Evolutionary conservation across 2,329 filamentous ascomycete genomes (phyloP), one percentile per base, ranked within the genome.

Genomic region (Sarocladium kiliense): DNA sequence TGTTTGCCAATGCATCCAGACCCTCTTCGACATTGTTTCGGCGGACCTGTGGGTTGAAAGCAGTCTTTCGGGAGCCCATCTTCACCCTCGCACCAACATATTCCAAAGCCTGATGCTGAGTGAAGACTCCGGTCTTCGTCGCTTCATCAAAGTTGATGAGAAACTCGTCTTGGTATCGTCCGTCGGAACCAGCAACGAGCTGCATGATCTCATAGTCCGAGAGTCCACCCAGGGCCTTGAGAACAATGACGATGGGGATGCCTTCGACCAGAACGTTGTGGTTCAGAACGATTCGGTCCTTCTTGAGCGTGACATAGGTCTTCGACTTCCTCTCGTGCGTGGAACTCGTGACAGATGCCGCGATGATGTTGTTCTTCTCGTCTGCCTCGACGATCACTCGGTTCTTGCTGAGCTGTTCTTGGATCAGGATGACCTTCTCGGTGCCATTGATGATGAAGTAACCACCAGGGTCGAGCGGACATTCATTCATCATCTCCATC

Each of bases 381-480:
- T 93, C 89, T 55, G 90, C 87, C 72, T 99, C 95, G 16, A 99
- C 93, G 68, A 99, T 97, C 65, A 99, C 89, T 76, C 94, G 86
- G 72, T 99, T 99, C 81, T 99, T 99, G 80, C 94, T 99, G 67
- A 99, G 77, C 74, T 99, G 94, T 68, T 99, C 95, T 71, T 99
- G 94, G 14, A 99, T 95, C 42, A 99, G 77, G 66, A 99, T 99
- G 63, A 99, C 94, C 76, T 99, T 99, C 71, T 99, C 94, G 19
- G 95, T 97, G 47, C 94, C 94, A 64, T 93, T 91, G 61, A 97
- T 91, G 65, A 99, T 94, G 66, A 99, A 99, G 71, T 99, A 99
- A 54, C 94, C 94, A 59, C 94, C 94, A 1, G 95, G 94, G 66
- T 99, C 94, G 39, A 99, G 78, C 14, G 94, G 91, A 65, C 94